Conservation (phyloP, 306 rosid genomes). For the Nissolia schottii region DNA sequence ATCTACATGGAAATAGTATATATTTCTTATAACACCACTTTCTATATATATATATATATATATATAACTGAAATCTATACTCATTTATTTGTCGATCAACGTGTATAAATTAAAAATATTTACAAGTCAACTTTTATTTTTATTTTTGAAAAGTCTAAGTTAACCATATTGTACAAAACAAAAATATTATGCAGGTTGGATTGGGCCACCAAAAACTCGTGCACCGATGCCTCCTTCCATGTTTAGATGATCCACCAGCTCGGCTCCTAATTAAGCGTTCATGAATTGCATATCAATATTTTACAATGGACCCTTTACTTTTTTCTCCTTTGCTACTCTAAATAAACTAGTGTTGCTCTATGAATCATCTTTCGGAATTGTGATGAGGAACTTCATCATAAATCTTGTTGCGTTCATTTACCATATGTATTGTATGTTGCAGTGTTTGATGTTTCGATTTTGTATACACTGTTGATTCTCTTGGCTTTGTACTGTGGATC, state of each 20-base stretch:
- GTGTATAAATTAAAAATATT: too few species aligned
- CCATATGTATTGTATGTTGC: neutral
- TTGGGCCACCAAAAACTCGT: slow-evolving; percentile 29
- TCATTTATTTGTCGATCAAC: too few species aligned
- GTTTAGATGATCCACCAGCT: slow-evolving; percentile 23
- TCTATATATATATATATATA: too few species aligned
- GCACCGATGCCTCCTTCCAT: slow-evolving; percentile 27
- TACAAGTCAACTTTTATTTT: too few species aligned
- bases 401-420: neutral
- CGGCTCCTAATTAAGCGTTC: neutral
- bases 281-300: neutral
- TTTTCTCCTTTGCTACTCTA: neutral
- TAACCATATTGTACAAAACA: too few species aligned
- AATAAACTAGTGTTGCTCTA: neutral
- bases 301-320: neutral
- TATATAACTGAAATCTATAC: too few species aligned
- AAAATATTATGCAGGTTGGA: slow-evolving; percentile 28
- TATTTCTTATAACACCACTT: too few species aligned
- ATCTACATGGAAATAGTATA: too few species aligned
- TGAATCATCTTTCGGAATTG: neutral
- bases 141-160: too few species aligned
- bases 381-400: neutral
- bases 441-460: too few species aligned
- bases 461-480: too few species aligned
- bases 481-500: too few species aligned